phyloP scores from a whole-genome alignment of 2,329 filamentous ascomycete genomes.

The Mycocentrospora acerina region DNA sequence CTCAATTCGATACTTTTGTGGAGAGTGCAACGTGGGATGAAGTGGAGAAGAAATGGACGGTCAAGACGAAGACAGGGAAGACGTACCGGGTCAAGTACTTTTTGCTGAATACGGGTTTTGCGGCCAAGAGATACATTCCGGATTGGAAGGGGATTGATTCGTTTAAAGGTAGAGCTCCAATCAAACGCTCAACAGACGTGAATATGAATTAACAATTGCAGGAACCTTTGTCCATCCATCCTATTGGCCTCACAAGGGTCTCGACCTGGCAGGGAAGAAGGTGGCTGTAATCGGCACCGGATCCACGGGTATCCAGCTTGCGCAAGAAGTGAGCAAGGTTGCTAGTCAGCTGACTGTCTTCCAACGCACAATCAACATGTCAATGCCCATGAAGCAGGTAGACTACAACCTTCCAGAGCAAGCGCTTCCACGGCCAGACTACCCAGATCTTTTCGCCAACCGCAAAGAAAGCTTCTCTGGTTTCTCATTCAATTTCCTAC shows the following conservation, averaged over 20 bases:
- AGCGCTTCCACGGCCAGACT: slow-evolving; percentile 35
- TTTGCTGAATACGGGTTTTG: slow-evolving; percentile 51
- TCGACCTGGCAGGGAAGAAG: slow-evolving; percentile 57
- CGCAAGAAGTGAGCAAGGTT: slow-evolving; percentile 57
- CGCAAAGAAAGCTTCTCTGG: slow-evolving; percentile 15
- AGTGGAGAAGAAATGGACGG: slow-evolving; percentile 43
- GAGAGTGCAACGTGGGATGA: slow-evolving; percentile 46
- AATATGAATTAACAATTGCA: slow-evolving; percentile 1
- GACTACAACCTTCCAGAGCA: slow-evolving; percentile 44
- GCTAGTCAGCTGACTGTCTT: slow-evolving; percentile 58
- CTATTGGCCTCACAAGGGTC: slow-evolving; percentile 57
- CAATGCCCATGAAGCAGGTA: slow-evolving; percentile 25
- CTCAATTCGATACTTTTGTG: slow-evolving; percentile 47
- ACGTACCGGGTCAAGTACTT: slow-evolving; percentile 48
- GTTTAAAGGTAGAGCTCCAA: slow-evolving; percentile 18
- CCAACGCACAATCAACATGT: slow-evolving; percentile 58
- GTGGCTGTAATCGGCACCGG: slow-evolving; percentile 63
- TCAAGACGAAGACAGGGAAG: slow-evolving; percentile 46
- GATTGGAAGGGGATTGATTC: slow-evolving; percentile 39
- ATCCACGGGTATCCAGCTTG: slow-evolving; percentile 62
- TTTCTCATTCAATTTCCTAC: slow-evolving; percentile 22
- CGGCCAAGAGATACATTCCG: slow-evolving; percentile 48
- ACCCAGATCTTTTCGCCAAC: slow-evolving; percentile 15
- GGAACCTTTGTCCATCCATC: slow-evolving; percentile 55
- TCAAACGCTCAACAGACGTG: neutral